Evolutionary conservation across 2,329 filamentous ascomycete genomes (phyloP), one percentile per base, ranked within the genome.

Genomic region (Polychaeton citri): DNA sequence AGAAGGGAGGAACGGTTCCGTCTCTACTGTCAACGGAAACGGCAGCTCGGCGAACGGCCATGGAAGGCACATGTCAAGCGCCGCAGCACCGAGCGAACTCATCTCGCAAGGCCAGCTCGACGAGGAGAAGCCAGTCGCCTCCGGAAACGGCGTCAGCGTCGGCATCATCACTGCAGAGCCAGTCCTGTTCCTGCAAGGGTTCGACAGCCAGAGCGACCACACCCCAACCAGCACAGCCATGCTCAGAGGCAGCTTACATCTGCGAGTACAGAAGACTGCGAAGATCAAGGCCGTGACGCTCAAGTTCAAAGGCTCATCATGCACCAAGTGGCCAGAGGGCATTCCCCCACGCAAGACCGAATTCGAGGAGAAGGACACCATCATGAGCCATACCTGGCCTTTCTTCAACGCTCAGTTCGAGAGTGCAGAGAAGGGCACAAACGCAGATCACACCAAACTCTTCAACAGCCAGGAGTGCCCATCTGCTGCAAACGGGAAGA

Each of bases 291-390:
- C 84, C 3, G 74, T 98, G 17, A 86, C 81, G 5, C 67, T 98
- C 35, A 88, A 83, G 50, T 82, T 98, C 47, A 74, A 79, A 28
- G 90, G 88, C 19, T 80, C 77, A 53, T 84, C 86, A 3, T 74
- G 81, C 44, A 96, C 90, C 1, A 86, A 94, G 53, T 98, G 90
- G 90, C 88, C 90, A 12, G 90, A 96, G 64, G 76, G 86, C 34
- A 90, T 96, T 19, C 88, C 90, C 3, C 86, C 87, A 0, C 71
- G 79, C 38, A 94, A 93, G 58, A 71, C 79, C 1, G 82, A 93
- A 28, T 76, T 84, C 36, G 80, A 76, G 49, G 86, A 96, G 53
- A 81, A 84, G 43, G 81, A 90, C 47, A 83, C 78, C 3, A 69
- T 96, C 40, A 79, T 92, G 59, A 88, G 82, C 28, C 87, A 95